These are phyloP conservation scores for Pharnaceum exiguum DNA, from an alignment of 148 eudicot genomes.

Conservation along the genomic window DNA sequence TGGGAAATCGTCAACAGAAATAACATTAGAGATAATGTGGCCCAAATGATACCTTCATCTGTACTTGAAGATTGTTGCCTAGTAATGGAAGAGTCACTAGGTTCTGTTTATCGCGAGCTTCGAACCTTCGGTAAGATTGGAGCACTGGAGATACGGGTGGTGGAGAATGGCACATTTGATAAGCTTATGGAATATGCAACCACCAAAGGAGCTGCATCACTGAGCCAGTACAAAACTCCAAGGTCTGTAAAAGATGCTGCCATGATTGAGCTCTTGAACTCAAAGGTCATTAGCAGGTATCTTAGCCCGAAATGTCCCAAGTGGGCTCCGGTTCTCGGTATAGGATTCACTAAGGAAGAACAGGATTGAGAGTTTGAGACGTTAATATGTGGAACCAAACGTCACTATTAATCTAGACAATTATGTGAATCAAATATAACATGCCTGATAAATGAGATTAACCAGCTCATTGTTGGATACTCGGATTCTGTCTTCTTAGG, in stretches of 20 bases:
- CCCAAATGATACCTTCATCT: background rate
- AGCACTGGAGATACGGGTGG: slow-evolving; percentile 22
- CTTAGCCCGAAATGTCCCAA: slow-evolving; percentile 20
- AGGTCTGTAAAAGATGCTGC: slow-evolving; percentile 22
- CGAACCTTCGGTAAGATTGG: slow-evolving; percentile 21
- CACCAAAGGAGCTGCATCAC: slow-evolving; percentile 16
- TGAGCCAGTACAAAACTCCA: slow-evolving; percentile 26
- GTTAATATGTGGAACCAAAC: too few species aligned
- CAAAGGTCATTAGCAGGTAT: slow-evolving; percentile 18
- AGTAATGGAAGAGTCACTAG: slow-evolving; percentile 20
- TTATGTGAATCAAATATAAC: too few species aligned
- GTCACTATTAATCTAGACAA: too few species aligned
- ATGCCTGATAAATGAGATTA: too few species aligned
- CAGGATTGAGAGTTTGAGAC: too few species aligned
- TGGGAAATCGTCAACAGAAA: slow-evolving; percentile 18
- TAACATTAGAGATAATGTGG: background rate
- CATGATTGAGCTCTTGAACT: slow-evolving; percentile 24
- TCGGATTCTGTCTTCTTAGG: too few species aligned
- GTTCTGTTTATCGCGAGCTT: slow-evolving; percentile 21
- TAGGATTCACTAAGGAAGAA: too few species aligned
- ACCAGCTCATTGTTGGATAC: too few species aligned
- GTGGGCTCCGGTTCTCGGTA: slow-evolving; percentile 27
- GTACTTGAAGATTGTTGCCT: slow-evolving; percentile 22
- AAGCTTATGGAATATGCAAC: slow-evolving; percentile 28
- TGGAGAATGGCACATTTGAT: slow-evolving; percentile 26